phyloP scores from a whole-genome alignment of 2,329 filamentous ascomycete genomes.

The Alternaria gaisen region DNA sequence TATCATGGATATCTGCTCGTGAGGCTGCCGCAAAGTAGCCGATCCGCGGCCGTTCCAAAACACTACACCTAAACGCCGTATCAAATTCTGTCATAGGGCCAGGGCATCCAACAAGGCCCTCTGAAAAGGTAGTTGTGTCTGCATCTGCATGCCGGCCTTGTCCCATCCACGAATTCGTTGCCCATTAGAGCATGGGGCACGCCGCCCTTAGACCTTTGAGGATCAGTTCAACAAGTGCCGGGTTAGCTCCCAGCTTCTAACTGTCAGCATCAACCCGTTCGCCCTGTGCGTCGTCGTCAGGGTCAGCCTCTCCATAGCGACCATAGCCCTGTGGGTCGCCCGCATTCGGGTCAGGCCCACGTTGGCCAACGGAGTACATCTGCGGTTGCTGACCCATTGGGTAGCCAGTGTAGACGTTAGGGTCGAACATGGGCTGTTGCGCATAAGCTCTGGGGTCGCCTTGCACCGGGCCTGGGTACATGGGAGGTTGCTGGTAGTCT shows the following conservation, averaged over 20 bases:
- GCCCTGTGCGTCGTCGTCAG: constrained; percentile 53
- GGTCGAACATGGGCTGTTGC: constrained; percentile 82
- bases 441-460: constrained; percentile 77
- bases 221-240: not conserved
- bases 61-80: constrained; percentile 35
- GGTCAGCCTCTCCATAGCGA: constrained; percentile 50
- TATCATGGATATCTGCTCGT: constrained; percentile 31
- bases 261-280: constrained; percentile 52
- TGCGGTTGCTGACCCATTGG: constrained; percentile 80
- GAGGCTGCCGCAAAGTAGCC: constrained; percentile 33
- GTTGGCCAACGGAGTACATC: constrained; percentile 52
- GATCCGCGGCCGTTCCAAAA: constrained; percentile 48
- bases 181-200: not conserved
- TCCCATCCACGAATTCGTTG: not conserved
- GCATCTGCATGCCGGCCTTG: not conserved
- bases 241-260: constrained; percentile 13
- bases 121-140: not conserved
- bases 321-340: constrained; percentile 50
- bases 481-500: constrained; percentile 81
- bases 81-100: not conserved
- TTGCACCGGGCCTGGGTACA: constrained; percentile 84
- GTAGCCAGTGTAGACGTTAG: constrained; percentile 84
- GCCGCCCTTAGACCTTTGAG: not conserved
- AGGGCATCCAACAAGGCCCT: not conserved
- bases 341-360: constrained; percentile 49